Evolutionary conservation across 345 rosid species (phyloP).

Genomic region (Bretschneidera sinensis): DNA sequence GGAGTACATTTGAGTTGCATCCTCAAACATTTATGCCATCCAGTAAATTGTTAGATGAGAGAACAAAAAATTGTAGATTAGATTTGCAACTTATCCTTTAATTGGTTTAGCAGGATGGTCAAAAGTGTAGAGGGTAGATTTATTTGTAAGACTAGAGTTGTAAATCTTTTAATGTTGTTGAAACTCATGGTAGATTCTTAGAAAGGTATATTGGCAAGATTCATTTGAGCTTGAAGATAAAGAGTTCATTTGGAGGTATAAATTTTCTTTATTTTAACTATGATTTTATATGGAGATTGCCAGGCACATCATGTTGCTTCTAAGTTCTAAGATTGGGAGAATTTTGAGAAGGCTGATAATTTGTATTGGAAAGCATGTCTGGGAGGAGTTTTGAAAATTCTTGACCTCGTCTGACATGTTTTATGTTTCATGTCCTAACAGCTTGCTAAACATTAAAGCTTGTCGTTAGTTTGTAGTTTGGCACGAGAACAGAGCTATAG

Average conservation of each 20-base stretch:
- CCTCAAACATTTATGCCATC: constrained; percentile 17
- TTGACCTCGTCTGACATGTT: neutral
- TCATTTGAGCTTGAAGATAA: constrained; percentile 27
- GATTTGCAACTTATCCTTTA: constrained; percentile 23
- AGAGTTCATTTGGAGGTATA: constrained; percentile 15
- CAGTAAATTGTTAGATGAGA: constrained; percentile 20
- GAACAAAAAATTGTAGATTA: constrained; percentile 21
- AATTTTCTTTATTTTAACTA: neutral
- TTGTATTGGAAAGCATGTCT: neutral
- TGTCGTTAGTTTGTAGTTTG: neutral
- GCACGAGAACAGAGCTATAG: neutral
- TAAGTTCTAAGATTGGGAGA: neutral
- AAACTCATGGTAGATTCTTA: constrained; percentile 21
- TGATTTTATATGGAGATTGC: constrained; percentile 13
- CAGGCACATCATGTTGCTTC: neutral
- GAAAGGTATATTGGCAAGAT: constrained; percentile 18
- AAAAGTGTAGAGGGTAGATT: constrained; percentile 22
- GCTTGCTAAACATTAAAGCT: neutral
- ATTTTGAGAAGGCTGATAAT: neutral
- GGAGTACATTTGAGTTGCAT: constrained; percentile 17
- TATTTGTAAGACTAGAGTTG: constrained; percentile 26
- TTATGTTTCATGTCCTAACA: neutral
- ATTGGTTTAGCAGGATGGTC: constrained; percentile 25
- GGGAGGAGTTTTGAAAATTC: neutral
- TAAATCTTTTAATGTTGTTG: constrained; percentile 26